Evolutionary conservation across 2,329 filamentous ascomycete genomes (phyloP).

Genomic region (Fusarium xylarioides): DNA sequence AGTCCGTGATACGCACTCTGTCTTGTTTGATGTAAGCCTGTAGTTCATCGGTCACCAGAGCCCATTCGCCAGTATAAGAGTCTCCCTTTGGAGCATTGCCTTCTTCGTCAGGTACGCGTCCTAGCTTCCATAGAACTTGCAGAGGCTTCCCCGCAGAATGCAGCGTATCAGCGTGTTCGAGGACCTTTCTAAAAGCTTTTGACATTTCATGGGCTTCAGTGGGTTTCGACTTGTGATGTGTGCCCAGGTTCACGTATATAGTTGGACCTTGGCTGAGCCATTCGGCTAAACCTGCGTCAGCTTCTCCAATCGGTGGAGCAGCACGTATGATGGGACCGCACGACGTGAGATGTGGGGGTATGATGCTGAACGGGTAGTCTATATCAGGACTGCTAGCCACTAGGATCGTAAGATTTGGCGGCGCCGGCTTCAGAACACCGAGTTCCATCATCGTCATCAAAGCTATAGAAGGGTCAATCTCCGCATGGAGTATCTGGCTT

Average conservation of each 20-base stretch:
- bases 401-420: background rate
- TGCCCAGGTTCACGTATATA: background rate
- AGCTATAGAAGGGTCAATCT: background rate
- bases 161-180: background rate
- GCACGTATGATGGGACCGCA: background rate
- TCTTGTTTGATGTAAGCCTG: background rate
- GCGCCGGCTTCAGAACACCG: background rate
- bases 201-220: background rate
- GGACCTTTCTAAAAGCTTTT: background rate
- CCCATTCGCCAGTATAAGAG: background rate
- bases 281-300: background rate
- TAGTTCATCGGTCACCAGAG: background rate
- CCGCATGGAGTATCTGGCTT: fast-evolving
- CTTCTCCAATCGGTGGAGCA: fast-evolving
- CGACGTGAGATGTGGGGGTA: background rate
- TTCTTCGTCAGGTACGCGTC: background rate
- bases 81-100: background rate
- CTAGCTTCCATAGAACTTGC: background rate
- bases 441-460: background rate
- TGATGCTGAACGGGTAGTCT: background rate
- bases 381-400: background rate
- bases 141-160: background rate
- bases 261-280: background rate
- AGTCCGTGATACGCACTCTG: background rate
- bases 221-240: background rate